Conservation (phyloP, 371 early-diverging fungal genomes). For the Rhizopus delemar region DNA sequence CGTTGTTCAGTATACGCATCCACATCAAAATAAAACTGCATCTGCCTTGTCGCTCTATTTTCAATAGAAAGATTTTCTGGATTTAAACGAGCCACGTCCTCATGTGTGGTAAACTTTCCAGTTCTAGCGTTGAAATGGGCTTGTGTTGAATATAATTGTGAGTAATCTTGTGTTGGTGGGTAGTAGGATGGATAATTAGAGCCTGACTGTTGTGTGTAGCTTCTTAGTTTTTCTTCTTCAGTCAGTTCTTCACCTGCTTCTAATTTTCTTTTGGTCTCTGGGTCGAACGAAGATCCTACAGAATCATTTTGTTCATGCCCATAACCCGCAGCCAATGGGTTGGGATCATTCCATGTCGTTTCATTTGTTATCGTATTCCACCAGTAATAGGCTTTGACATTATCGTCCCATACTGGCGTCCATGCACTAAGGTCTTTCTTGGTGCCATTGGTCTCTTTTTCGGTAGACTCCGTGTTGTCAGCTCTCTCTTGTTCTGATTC, state of each 20-base stretch:
- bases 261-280: slow-evolving; percentile 34
- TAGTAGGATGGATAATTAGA: background rate
- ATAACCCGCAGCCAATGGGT: background rate
- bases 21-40: slow-evolving; percentile 54
- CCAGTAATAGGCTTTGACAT: slow-evolving; percentile 57
- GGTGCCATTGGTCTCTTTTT: background rate
- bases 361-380: slow-evolving; percentile 65
- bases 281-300: slow-evolving; percentile 40
- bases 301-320: slow-evolving; percentile 15
- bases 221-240: background rate
- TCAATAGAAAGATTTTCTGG: slow-evolving; percentile 44
- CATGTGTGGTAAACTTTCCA: slow-evolving; percentile 49
- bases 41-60: slow-evolving; percentile 45
- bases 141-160: slow-evolving; percentile 33
- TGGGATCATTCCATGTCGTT: slow-evolving; percentile 56
- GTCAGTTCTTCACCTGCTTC: slow-evolving; percentile 18
- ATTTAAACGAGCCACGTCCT: slow-evolving; percentile 38
- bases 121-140: slow-evolving; percentile 56
- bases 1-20: slow-evolving; percentile 45
- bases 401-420: slow-evolving; percentile 58
- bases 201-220: background rate
- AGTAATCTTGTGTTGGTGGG: background rate
- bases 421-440: slow-evolving; percentile 25
- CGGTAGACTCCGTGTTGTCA: background rate
- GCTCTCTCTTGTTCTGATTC: background rate